Base-by-base conservation (phyloP, 176 grass and related monocot genomes). In the Carex scoparia region DNA sequence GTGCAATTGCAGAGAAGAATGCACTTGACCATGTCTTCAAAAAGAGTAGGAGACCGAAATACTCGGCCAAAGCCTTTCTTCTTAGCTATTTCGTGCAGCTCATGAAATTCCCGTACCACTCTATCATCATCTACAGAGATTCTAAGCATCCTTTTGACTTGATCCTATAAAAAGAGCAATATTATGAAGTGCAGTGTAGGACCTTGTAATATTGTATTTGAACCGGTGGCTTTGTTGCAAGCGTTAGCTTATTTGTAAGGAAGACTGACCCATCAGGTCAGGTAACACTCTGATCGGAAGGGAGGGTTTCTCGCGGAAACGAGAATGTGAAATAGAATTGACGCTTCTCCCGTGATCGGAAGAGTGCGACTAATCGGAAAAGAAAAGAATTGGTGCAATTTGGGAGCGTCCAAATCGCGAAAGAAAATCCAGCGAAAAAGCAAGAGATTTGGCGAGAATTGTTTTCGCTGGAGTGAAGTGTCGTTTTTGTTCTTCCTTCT, bases 1-100 rank as follows among this genome's bases (percentile, higher is more conserved):
- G 84, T 85, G 92, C 92, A 94, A 80, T 97, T 94, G 92, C 92
- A 97, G 81, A 94, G 87, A 55, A 97, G 92, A 32, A 97, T 92
- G 90, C 91, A 92, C 86, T 97, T 97, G 88, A 92, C 82, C 94
- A 94, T 97, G 82, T 94, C 94, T 87, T 92, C 91, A 19, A 97
- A 94, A 78, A 97, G 82, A 5, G 90, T 94, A 16, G 94, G 89
- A 3, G 91, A 97, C 40, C 94, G 87, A 84, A 97, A 97, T 81
- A 97, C 61, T 48, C 82, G 81, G 3, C 94, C 91, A 32, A 97
- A 94, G 7, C 91, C 91, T 5, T 12, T 84, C 55, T 85, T 65
- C 69, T 84, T 89, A 15, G 90, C 92, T 63, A 44, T 75, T 10
- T 66, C 65, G 46, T 97, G 94, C 66, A 92, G 51, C 40, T 76